Evolutionary conservation across 2,329 filamentous ascomycete genomes (phyloP).

Genomic region (Alternaria solani): DNA sequence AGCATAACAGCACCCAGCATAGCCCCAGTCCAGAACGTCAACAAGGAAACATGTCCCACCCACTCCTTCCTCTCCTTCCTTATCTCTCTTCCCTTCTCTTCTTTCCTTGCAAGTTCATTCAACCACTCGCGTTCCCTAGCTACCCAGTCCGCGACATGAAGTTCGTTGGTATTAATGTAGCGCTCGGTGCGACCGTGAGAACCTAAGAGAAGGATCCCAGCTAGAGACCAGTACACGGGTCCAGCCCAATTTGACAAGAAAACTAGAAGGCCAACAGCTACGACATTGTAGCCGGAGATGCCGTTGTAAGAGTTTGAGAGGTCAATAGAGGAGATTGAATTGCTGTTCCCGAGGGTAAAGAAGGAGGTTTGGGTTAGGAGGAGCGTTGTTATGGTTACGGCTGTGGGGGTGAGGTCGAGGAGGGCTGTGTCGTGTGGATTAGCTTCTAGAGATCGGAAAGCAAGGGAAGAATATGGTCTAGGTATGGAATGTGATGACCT

Average conservation of each 20-base stretch:
- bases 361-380: conserved; percentile 84
- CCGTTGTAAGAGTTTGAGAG: conserved; percentile 96
- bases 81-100: conserved; percentile 18
- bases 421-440: conserved; percentile 32
- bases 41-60: conserved; percentile 64
- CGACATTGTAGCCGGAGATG: conserved; percentile 78
- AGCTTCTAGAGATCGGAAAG: background rate
- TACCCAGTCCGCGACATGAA: conserved; percentile 41
- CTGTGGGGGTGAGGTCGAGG: conserved; percentile 57
- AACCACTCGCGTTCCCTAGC: conserved; percentile 39
- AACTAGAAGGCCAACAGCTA: conserved; percentile 82
- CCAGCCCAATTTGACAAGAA: conserved; percentile 93
- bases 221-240: conserved; percentile 84
- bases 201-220: conserved; percentile 63
- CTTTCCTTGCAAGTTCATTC: conserved; percentile 28
- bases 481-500: conserved; percentile 18
- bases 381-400: conserved; percentile 74
- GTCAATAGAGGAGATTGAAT: conserved; percentile 95
- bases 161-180: conserved; percentile 25
- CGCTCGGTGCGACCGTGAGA: conserved; percentile 26
- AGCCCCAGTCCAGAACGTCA: conserved; percentile 74
- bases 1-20: conserved; percentile 81
- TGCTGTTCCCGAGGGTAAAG: conserved; percentile 89
- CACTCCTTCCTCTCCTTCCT: conserved; percentile 21
- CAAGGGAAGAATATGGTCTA: background rate